Conservation (phyloP, 1,284 basidiomycete genomes). For the Trichosporon ovoides region DNA sequence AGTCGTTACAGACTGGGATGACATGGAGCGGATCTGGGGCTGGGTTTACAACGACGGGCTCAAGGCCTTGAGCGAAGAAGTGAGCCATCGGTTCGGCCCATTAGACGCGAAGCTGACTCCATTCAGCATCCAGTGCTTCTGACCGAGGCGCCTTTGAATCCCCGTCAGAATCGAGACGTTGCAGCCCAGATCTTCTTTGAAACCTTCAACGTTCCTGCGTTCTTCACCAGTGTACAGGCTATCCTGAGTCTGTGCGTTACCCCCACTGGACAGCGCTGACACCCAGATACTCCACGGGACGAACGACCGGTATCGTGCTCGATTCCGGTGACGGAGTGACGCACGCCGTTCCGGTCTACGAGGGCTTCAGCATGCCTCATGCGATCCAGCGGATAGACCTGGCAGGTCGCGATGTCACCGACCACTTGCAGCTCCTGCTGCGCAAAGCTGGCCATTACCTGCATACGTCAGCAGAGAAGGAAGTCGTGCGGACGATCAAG, state of each 20-base stretch:
- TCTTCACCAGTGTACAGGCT: conserved; percentile 96
- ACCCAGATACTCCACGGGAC: conserved; percentile 90
- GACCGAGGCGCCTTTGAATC: conserved; percentile 92
- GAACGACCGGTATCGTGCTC: conserved; percentile 96
- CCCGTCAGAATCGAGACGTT: conserved; percentile 85
- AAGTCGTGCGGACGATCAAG: conserved; percentile 95
- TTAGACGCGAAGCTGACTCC: neutral
- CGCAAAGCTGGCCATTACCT: conserved; percentile 93
- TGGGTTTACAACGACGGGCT: conserved; percentile 95
- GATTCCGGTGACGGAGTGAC: conserved; percentile 99
- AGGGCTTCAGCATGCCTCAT: conserved; percentile 98
- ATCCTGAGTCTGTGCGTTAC: conserved; percentile 80
- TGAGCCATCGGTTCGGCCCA: conserved; percentile 45
- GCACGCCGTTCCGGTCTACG: conserved; percentile 97
- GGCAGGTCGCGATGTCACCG: conserved; percentile 93
- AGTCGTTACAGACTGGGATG: conserved; percentile 87
- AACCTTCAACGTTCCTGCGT: conserved; percentile 97
- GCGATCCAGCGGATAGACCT: conserved; percentile 94
- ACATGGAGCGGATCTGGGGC: conserved; percentile 97
- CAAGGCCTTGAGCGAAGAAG: conserved; percentile 91
- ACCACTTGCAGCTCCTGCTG: conserved; percentile 87
- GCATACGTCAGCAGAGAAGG: conserved; percentile 93
- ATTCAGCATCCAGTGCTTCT: conserved; percentile 86
- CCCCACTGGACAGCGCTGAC: neutral
- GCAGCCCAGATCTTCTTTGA: conserved; percentile 98